Conservation (phyloP, 176 grass and related monocot genomes). For the Paspalum vaginatum region DNA sequence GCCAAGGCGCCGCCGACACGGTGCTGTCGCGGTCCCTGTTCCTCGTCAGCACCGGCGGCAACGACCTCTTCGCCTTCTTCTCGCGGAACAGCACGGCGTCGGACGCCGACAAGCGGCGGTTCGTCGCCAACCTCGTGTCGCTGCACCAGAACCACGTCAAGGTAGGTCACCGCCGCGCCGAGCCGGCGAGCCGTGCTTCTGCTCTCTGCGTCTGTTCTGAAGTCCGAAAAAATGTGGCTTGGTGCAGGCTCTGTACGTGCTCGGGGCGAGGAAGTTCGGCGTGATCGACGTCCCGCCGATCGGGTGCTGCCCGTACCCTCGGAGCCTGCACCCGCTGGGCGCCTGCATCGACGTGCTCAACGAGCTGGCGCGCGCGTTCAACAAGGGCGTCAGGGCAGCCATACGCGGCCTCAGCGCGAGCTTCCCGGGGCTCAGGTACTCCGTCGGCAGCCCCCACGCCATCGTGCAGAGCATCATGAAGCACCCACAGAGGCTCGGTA, state of each 20-base stretch:
- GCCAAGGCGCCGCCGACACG: slow-evolving; percentile 29
- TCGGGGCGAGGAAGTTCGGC: slow-evolving; percentile 78
- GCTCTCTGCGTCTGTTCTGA: neutral
- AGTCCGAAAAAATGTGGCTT: neutral
- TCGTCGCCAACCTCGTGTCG: slow-evolving; percentile 43
- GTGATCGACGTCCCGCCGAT: slow-evolving; percentile 85
- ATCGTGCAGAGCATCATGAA: slow-evolving; percentile 88
- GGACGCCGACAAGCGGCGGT: slow-evolving; percentile 25
- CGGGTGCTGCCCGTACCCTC: slow-evolving; percentile 87
- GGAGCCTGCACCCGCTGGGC: slow-evolving; percentile 78
- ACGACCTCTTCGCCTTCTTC: slow-evolving; percentile 84
- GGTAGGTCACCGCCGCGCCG: slow-evolving; percentile 27
- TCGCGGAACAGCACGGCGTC: slow-evolving; percentile 46
- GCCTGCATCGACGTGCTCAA: slow-evolving; percentile 80
- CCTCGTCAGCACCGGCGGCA: slow-evolving; percentile 74
- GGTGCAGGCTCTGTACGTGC: slow-evolving; percentile 57
- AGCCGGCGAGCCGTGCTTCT: too few species aligned
- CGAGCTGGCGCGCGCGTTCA: slow-evolving; percentile 69
- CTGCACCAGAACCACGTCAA: slow-evolving; percentile 48
- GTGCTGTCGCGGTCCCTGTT: slow-evolving; percentile 67
- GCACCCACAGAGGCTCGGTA: slow-evolving; percentile 69
- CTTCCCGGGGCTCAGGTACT: slow-evolving; percentile 68
- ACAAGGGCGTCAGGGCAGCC: slow-evolving; percentile 59
- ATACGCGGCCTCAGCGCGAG: slow-evolving; percentile 59
- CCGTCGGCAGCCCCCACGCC: slow-evolving; percentile 81